phyloP scores from a whole-genome alignment of 1,284 basidiomycete species.

The Ustilago nuda region DNA sequence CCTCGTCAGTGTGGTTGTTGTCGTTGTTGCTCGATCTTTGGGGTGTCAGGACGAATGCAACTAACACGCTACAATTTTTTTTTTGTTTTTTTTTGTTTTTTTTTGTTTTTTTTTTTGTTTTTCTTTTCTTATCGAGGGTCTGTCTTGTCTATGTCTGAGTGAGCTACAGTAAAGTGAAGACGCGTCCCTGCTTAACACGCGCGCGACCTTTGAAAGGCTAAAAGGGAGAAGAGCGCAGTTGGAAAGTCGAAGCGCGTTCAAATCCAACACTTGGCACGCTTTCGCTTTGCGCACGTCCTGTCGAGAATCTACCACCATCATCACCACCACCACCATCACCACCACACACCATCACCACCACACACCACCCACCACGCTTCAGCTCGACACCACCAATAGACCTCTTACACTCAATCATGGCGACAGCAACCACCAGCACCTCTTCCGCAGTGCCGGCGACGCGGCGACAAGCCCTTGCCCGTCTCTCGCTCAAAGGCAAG shows the following conservation, averaged over 20 bases:
- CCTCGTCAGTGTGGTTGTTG: neutral
- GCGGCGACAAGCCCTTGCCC: slow-evolving; percentile 37
- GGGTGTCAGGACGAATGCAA: neutral
- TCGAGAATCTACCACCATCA: neutral
- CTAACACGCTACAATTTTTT: neutral
- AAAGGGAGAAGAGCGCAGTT: neutral
- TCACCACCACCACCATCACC: neutral
- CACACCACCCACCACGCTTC: neutral
- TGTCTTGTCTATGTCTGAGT: neutral
- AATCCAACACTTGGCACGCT: slow-evolving; percentile 1
- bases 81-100: neutral
- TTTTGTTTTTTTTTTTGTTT: neutral
- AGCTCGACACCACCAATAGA: neutral
- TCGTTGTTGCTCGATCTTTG: neutral
- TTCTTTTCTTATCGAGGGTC: neutral
- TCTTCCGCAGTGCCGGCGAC: slow-evolving; percentile 24
- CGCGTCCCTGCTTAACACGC: slow-evolving; percentile 40
- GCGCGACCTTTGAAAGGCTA: slow-evolving; percentile 11
- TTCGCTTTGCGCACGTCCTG: neutral
- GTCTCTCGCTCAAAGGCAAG: slow-evolving; percentile 53
- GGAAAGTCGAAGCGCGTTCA: neutral
- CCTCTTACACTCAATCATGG: slow-evolving; percentile 14
- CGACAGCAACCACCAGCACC: slow-evolving; percentile 29
- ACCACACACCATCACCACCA: neutral
- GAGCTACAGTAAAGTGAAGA: slow-evolving; percentile 7